Evolutionary conservation across 257 asterid genomes (phyloP), one percentile per base, ranked within the genome.

Genomic region (Nyctanthes arbortristis): DNA sequence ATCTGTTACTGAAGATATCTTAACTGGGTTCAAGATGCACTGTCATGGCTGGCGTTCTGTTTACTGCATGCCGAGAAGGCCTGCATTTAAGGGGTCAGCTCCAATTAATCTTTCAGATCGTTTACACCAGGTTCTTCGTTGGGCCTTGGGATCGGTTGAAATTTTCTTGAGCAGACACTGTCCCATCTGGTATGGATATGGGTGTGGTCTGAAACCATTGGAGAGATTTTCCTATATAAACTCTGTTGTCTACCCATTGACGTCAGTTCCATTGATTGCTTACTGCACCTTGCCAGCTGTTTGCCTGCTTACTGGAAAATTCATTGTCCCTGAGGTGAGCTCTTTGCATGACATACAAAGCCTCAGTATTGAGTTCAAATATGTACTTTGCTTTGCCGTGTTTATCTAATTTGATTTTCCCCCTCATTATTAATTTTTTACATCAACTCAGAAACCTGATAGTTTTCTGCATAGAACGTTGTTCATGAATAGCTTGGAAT

Each of bases 31-130:
- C 72, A 93, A 93, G 79, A 93, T 93, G 98, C 98, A 93, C 74
- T 93, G 97, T 81, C 98, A 93, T 63, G 98, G 98, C 39, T 92
- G 98, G 98, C 77, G 98, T 69, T 90, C 98, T 0, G 98, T 93
- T 35, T 93, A 93, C 84, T 93, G 98, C 74, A 88, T 88, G 37
- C 98, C 98, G 10, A 79, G 73, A 73, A 70, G 89, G 45, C 84
- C 98, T 35, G 98, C 98, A 39, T 93, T 93, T 54, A 90, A 93
- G 71, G 98, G 98, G 52, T 92, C 98, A 4, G 98, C 97, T 45
- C 98, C 97, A 6, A 92, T 92, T 84, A 92, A 92, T 84, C 93
- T 92, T 58, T 88, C 98, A 1, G 98, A 92, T 80, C 98, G 98
- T 82, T 73, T 93, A 78, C 97, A 93, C 73, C 98, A 93, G 61